Base-by-base conservation (phyloP, 1,139 yeast species). In the Nakaseomyces nivariensis region DNA sequence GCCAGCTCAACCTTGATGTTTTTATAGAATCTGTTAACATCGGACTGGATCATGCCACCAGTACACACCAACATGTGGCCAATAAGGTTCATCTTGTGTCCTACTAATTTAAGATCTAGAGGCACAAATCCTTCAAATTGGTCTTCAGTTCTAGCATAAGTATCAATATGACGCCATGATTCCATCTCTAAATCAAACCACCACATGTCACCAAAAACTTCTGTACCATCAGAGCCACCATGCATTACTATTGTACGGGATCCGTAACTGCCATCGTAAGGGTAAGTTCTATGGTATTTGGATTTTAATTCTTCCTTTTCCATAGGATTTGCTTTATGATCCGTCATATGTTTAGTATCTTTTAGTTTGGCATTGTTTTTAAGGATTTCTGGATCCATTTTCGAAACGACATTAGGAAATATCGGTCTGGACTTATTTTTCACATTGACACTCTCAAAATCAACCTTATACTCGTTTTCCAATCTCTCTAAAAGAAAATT, bases 181-280 rank as follows among this genome's bases (percentile, higher is more conserved):
- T 70, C 75, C 1, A 63, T 57, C 27, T 66, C 66, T 32, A 75
- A 55, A 54, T 72, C 72, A 54, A 73, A 75, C 62, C 68, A 65
- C 80, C 80, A 76, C 53, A 70, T 55, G 57, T 75, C 79, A 25
- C 76, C 75, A 36, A 66, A 59, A 3, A 74, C 67, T 25, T 65
- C 59, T n/a, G 50, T 51, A 13, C 66, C 65, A 50, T 67, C 62
- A 1, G 78, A 73, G 2, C 80, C 80, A 4, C 78, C 81, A 56
- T 72, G 75, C 2, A 72, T 52, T 3, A 75, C 53, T 24, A 75
- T 34, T 1, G 51, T 47, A 50, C 10, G 17, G 29, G 38, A 13
- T 4, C 31, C 31, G 32, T 22, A 13, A 8, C 31, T 31, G 5
- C 9, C 13, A 32, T n/a, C 25, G 4, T 27, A n/a, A 8, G 34